These are phyloP conservation scores for Cordyceps tenuipes DNA, from an alignment of 2,329 filamentous ascomycete genomes.

Conservation along the genomic window DNA sequence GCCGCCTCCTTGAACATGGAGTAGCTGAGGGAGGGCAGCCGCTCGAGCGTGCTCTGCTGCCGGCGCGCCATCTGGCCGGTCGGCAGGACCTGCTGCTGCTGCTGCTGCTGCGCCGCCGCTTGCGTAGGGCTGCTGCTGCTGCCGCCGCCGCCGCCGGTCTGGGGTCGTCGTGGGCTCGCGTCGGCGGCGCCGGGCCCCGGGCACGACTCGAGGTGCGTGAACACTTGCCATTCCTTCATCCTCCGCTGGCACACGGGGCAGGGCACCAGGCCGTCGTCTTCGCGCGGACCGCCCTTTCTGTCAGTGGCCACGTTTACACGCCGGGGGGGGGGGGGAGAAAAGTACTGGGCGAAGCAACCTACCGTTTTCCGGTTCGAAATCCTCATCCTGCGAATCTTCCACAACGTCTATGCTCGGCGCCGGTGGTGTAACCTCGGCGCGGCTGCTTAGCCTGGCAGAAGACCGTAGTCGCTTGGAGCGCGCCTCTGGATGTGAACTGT, in stretches of 20 bases:
- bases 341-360: constrained; percentile 1
- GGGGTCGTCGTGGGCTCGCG: background rate
- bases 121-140: background rate
- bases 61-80: constrained; percentile 18
- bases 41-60: constrained; percentile 41
- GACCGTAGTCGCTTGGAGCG: constrained; percentile 44
- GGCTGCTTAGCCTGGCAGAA: constrained; percentile 40
- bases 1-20: constrained; percentile 72
- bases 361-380: constrained; percentile 24
- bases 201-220: constrained; percentile 69
- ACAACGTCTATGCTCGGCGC: constrained; percentile 15
- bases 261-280: constrained; percentile 66
- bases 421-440: constrained; percentile 26
- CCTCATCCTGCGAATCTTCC: constrained; percentile 22
- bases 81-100: background rate
- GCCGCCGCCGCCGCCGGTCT: no score
- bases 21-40: constrained; percentile 77
- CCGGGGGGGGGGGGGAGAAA: background rate
- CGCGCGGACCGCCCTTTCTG: background rate
- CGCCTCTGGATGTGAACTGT: constrained; percentile 21
- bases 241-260: constrained; percentile 74
- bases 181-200: constrained; percentile 27
- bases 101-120: background rate
- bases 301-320: constrained; percentile 9
- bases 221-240: constrained; percentile 75